Percentiles rank a stretch among this genome's conserved stretches.
Evolutionary conservation across 2,329 filamentous ascomycete genomes (phyloP).

Genomic region (Trichoderma oligosporum): DNA sequence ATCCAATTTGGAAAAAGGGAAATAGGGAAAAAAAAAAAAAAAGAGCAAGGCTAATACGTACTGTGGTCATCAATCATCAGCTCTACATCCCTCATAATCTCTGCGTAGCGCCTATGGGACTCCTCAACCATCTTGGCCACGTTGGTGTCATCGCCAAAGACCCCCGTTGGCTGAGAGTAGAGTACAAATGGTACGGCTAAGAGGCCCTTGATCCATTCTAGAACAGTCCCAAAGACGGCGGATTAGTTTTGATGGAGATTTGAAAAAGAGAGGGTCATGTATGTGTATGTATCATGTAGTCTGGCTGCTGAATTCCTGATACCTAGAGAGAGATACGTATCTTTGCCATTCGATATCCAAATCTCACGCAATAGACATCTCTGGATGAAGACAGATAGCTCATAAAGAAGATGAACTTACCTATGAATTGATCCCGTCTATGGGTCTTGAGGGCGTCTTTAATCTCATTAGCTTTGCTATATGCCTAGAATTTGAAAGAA

Average conservation of each 20-base stretch:
- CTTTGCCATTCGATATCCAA: too few relatives aligned
- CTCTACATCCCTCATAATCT: constrained; percentile 94
- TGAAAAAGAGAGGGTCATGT: too few relatives aligned
- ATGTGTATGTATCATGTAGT: too few relatives aligned
- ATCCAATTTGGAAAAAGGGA: background rate
- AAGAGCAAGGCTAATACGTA: constrained; percentile 35
- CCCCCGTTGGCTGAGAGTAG: constrained; percentile 87
- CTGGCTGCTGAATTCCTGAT: too few relatives aligned
- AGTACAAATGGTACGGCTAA: constrained; percentile 94
- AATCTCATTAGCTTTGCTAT: constrained; percentile 20
- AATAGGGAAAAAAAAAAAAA: background rate
- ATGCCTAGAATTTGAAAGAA: background rate
- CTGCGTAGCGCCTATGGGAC: constrained; percentile 83
- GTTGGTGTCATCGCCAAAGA: constrained; percentile 66
- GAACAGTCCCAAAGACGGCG: background rate
- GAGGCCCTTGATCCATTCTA: constrained; percentile 94
- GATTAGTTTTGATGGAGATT: background rate
- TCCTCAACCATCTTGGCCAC: constrained; percentile 71
- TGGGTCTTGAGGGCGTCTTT: constrained; percentile 72
- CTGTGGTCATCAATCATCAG: constrained; percentile 88
- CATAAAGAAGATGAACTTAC: constrained; percentile 39
- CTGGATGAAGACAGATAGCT: too few relatives aligned
- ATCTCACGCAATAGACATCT: too few relatives aligned
- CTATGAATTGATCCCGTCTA: constrained; percentile 82
- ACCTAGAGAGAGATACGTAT: too few relatives aligned